Conservation (phyloP, 495 filamentous ascomycete genomes). For the Sphaerosporella brunnea region DNA sequence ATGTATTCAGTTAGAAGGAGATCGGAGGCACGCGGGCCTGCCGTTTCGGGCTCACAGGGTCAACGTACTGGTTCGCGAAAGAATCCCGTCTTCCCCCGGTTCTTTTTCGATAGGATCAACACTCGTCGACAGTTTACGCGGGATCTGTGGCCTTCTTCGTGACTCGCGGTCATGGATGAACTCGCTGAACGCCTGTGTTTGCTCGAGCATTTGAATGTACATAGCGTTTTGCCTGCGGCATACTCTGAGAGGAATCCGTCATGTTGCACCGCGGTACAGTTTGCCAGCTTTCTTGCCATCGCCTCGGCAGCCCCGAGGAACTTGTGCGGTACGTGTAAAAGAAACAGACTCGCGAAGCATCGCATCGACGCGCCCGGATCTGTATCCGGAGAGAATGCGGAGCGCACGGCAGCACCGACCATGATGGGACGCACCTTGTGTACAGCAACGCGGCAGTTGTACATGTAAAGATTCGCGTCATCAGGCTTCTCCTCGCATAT, state of each 20-base stretch:
- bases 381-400: slow-evolving; percentile 82
- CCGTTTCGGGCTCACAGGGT: slow-evolving; percentile 28
- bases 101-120: slow-evolving; percentile 88
- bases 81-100: slow-evolving; percentile 46
- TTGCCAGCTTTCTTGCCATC: slow-evolving; percentile 77
- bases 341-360: slow-evolving; percentile 79
- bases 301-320: slow-evolving; percentile 51
- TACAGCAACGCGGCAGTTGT: slow-evolving; percentile 49
- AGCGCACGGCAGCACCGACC: slow-evolving; percentile 73
- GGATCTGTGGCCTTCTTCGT: slow-evolving; percentile 38
- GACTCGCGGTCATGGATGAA: slow-evolving; percentile 87
- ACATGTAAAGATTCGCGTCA: slow-evolving; percentile 77
- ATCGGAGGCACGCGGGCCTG: too few relatives aligned
- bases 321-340: slow-evolving; percentile 93
- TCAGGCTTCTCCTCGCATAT: slow-evolving; percentile 83
- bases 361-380: slow-evolving; percentile 84
- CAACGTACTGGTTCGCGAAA: slow-evolving; percentile 38
- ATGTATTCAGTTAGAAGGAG: slow-evolving; percentile 23
- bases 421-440: slow-evolving; percentile 67
- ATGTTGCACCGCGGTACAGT: slow-evolving; percentile 85
- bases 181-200: slow-evolving; percentile 94
- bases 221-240: slow-evolving; percentile 82
- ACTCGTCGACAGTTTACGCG: slow-evolving; percentile 64
- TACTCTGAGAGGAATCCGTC: slow-evolving; percentile 75
- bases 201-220: slow-evolving; percentile 69